A percentile compares a stretch with the other conserved stretches of the same genome.
phyloP scores from a whole-genome alignment of 805 yeast genomes.

The Pichia paraexigua region DNA sequence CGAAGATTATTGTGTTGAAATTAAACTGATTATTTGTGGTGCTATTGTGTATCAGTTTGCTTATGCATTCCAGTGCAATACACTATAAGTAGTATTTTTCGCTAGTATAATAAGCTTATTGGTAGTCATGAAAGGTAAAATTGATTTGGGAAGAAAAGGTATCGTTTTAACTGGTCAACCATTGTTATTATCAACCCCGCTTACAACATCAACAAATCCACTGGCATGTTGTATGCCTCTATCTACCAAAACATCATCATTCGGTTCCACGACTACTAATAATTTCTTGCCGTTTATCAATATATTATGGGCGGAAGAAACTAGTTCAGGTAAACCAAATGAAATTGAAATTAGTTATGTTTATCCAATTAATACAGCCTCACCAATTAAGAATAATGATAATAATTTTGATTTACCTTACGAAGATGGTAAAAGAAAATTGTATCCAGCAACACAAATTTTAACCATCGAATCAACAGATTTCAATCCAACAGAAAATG shows the following conservation, averaged over 20 bases:
- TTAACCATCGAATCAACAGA: constrained; percentile 5
- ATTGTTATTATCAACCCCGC: not conserved
- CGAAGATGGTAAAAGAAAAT: constrained; percentile 7
- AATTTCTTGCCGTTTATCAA: constrained; percentile 18
- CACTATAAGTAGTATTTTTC: not conserved
- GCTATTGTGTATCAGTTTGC: too few species aligned
- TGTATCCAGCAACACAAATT: constrained; percentile 9
- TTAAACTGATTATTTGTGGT: too few species aligned
- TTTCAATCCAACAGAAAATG: not conserved
- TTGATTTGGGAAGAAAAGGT: constrained; percentile 3
- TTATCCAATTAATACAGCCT: constrained; percentile 1
- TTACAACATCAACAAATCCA: not conserved
- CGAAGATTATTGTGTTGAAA: too few species aligned
- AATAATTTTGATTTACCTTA: constrained; percentile 4
- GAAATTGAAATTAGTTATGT: constrained; percentile 21
- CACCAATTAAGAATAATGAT: constrained; percentile 1
- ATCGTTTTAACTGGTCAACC: constrained; percentile 8
- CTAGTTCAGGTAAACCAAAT: constrained; percentile 7
- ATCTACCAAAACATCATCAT: constrained; percentile 12
- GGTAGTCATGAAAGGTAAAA: constrained; percentile 4
- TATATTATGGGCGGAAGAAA: constrained; percentile 22
- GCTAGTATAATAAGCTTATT: too few species aligned
- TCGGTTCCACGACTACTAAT: not conserved
- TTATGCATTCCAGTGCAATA: too few species aligned
- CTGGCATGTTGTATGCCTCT: constrained; percentile 12